These are phyloP conservation scores for Backusella australiensis DNA, from an alignment of 192 early-diverging fungal genomes.

Conservation along the genomic window DNA sequence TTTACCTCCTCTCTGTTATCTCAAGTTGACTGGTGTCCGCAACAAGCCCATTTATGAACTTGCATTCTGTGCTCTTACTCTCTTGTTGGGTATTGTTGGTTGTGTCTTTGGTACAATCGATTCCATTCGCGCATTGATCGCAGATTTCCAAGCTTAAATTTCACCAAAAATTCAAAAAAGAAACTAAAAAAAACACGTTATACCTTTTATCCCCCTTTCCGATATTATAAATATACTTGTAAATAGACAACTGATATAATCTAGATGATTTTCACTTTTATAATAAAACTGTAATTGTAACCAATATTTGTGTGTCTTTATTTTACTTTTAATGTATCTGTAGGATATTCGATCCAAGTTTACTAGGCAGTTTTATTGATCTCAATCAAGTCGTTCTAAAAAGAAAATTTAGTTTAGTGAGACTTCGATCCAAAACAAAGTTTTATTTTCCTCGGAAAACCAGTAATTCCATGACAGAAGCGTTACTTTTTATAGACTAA, in stretches of 20 bases:
- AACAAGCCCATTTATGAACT: slow-evolving; percentile 45
- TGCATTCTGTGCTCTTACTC: slow-evolving; percentile 51
- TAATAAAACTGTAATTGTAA: slow-evolving; percentile 1
- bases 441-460: not conserved
- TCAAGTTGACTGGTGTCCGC: slow-evolving; percentile 62
- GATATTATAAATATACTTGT: slow-evolving; percentile 3
- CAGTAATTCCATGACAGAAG: not conserved
- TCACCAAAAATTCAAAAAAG: not conserved
- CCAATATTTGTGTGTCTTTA: not conserved
- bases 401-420: not conserved
- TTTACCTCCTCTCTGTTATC: slow-evolving; percentile 77
- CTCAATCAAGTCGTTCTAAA: not conserved
- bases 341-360: not conserved
- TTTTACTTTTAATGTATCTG: not conserved
- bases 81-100: slow-evolving; percentile 62
- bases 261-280: not conserved
- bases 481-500: not conserved
- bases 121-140: slow-evolving; percentile 57
- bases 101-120: slow-evolving; percentile 65
- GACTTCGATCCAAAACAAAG: not conserved
- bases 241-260: not conserved
- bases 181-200: not conserved
- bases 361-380: not conserved
- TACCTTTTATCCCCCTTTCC: not conserved
- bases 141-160: slow-evolving; percentile 20